Conservation (phyloP, 2,329 filamentous ascomycete species). For the Fusarium sacchari region DNA sequence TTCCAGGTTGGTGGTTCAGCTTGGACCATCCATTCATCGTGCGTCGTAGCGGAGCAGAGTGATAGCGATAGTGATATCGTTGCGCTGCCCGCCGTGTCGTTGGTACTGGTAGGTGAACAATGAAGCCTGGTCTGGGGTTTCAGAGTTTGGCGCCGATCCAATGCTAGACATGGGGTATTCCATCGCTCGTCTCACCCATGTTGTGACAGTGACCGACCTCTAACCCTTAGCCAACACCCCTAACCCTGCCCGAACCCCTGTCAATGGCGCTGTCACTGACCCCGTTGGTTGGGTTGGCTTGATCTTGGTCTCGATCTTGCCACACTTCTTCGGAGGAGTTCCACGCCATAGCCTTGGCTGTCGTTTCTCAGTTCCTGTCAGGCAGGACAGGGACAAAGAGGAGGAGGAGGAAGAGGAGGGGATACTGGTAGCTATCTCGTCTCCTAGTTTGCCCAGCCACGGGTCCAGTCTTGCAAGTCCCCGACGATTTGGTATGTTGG, state of each 20-base stretch:
- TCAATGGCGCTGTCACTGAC: background rate
- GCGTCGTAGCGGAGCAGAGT: background rate
- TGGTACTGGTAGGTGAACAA: background rate
- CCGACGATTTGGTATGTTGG: slow-evolving; percentile 55
- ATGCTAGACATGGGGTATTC: slow-evolving; percentile 26
- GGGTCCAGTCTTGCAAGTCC: slow-evolving; percentile 53
- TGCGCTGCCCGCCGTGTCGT: background rate
- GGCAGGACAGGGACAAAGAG: background rate
- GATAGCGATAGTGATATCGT: background rate
- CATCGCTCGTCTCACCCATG: slow-evolving; percentile 13
- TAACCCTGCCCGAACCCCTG: background rate
- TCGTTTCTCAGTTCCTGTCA: background rate
- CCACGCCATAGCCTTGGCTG: slow-evolving; percentile 12
- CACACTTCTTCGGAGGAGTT: slow-evolving; percentile 1
- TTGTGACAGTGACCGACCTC: background rate
- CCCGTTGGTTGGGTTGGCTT: slow-evolving; percentile 14
- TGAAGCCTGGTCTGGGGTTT: background rate
- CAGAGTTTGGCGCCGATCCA: slow-evolving; percentile 26
- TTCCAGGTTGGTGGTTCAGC: slow-evolving; percentile 8
- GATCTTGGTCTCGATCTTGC: slow-evolving; percentile 18
- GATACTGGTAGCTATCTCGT: background rate
- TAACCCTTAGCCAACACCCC: background rate
- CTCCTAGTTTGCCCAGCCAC: slow-evolving; percentile 43
- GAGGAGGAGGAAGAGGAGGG: background rate
- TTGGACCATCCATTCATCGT: background rate